Evolutionary conservation across 257 asterid species (phyloP).

Genomic region (Primulina eburnea): DNA sequence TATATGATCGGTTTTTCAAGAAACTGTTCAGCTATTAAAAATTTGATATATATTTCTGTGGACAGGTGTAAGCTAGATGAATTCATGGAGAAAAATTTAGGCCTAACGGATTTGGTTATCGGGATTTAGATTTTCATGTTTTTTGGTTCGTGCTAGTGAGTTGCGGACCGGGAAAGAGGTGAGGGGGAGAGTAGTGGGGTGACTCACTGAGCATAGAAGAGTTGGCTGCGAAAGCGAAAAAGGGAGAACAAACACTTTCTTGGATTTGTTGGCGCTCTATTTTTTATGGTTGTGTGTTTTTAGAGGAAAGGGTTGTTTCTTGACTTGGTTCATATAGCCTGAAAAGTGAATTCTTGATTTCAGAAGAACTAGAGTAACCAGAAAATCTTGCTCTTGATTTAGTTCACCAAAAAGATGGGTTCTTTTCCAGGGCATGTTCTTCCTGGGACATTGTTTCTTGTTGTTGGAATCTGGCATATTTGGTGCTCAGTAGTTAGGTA

Average conservation of each 20-base stretch:
- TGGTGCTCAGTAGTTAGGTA: constrained; percentile 79
- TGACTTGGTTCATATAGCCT: background rate
- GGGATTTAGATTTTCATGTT: background rate
- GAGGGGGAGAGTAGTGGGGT: background rate
- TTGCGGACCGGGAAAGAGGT: background rate
- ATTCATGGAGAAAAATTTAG: too few relatives aligned
- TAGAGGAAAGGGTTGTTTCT: background rate
- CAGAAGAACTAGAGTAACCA: background rate
- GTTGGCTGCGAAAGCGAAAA: background rate
- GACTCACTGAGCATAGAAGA: background rate
- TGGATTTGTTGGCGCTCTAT: background rate
- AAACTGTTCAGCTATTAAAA: background rate
- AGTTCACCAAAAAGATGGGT: constrained; percentile 52
- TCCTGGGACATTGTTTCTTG: constrained; percentile 85
- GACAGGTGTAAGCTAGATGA: background rate
- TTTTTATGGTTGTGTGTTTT: background rate
- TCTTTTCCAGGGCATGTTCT: constrained; percentile 89
- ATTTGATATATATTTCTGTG: background rate
- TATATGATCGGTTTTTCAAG: background rate
- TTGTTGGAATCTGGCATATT: constrained; percentile 86
- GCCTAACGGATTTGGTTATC: too few relatives aligned
- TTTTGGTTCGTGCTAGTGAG: background rate
- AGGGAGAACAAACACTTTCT: background rate
- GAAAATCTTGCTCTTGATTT: constrained; percentile 4
- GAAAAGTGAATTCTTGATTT: background rate